phyloP scores from a whole-genome alignment of 306 rosid genomes.

The Myrica gale region DNA sequence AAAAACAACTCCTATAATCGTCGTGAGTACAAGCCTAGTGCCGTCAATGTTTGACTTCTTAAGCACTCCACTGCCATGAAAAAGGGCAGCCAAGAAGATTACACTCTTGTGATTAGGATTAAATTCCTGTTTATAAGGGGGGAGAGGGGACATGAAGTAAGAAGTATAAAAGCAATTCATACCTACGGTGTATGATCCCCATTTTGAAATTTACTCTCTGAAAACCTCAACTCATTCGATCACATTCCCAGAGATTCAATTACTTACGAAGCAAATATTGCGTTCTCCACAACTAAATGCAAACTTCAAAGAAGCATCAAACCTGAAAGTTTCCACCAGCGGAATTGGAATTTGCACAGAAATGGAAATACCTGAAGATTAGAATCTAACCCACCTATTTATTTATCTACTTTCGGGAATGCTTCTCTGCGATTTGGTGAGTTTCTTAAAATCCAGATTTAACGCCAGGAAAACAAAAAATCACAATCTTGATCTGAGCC shows the following conservation, averaged over 20 bases:
- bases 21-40: constrained; percentile 51
- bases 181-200: constrained; percentile 54
- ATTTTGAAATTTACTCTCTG: constrained; percentile 31
- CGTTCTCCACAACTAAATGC: constrained; percentile 30
- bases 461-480: too few species aligned
- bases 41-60: constrained; percentile 60
- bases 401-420: not conserved
- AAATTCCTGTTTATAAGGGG: not conserved
- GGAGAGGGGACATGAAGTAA: not conserved
- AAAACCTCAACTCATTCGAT: constrained; percentile 36
- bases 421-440: not conserved
- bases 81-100: constrained; percentile 22
- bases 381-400: not conserved
- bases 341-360: not conserved
- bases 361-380: not conserved
- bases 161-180: constrained; percentile 7
- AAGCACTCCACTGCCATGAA: constrained; percentile 37
- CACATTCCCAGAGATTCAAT: constrained; percentile 30
- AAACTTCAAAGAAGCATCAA: constrained; percentile 8
- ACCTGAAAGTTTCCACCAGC: not conserved
- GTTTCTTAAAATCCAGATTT: not conserved
- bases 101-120: constrained; percentile 9
- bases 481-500: not conserved
- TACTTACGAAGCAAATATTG: constrained; percentile 33
- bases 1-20: constrained; percentile 63